Evolutionary conservation across 176 grass and related monocot genomes (phyloP), one percentile per base, ranked within the genome.

Genomic region (Pontederia paniculata): DNA sequence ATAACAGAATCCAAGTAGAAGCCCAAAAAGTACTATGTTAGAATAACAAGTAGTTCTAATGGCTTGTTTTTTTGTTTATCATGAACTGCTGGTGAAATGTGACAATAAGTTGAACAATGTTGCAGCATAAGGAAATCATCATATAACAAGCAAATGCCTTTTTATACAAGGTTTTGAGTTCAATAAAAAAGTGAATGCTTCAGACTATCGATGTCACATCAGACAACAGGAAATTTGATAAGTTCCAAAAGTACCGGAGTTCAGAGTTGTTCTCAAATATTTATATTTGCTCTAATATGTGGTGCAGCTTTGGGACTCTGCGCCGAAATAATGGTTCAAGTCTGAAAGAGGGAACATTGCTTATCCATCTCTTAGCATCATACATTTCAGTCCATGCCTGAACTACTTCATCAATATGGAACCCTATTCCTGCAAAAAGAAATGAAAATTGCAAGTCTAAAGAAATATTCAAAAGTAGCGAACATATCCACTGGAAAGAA

Each of bases 311-410:
- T 42, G 74, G 93, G 47, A 71, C 69, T 79, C 77, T 97, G 50
- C 77, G 59, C 62, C 75, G 71, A 77, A 91, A 86, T 16, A 98
- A 80, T 76, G 93, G 93, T 45, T 98, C 83, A 69, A 98, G 93
- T 9, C 80, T 80, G 21, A 91, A 91, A 44, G 86, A 98, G 71
- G 86, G 70, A 68, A 77, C 57, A 68, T 80, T 75, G 54, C 44
- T 49, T 22, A 90, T 58, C 93, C 86, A 88, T 45, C 72, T 72
- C 70, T 98, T 89, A 55, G 81, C 78, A 74, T 98, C 93, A 70
- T 87, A 98, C 86, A 84, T 91, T 52, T 91, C 86, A 73, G 88
- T 98, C 86, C 86, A 98, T 67, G 86, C 86, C 72, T 91, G 80
- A 52, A 98, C 81, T 67, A 98, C 82, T 74, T 88, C 93, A 73